phyloP scores from a whole-genome alignment of 2,329 filamentous ascomycete genomes.

The Diaporthe australafricana region DNA sequence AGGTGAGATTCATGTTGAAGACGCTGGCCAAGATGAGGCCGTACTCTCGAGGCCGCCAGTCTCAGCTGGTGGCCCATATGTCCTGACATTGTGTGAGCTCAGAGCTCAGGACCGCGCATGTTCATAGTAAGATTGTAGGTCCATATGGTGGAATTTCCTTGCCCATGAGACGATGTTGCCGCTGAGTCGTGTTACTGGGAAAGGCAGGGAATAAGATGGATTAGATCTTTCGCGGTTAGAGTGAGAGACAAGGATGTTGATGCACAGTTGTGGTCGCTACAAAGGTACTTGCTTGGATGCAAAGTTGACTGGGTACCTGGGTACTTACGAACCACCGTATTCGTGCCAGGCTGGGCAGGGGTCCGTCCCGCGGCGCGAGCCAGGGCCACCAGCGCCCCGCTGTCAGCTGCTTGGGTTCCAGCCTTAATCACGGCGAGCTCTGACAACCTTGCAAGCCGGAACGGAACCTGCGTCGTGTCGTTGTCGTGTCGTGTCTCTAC shows the following conservation, averaged over 20 bases:
- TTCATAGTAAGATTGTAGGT: not conserved
- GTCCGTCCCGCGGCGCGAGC: slow-evolving; percentile 17
- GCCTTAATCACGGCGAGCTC: slow-evolving; percentile 18
- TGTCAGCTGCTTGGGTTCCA: slow-evolving; percentile 19
- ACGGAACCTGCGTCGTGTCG: slow-evolving; percentile 21
- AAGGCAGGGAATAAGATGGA: slow-evolving; percentile 5
- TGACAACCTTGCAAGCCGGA: slow-evolving; percentile 18
- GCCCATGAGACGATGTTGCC: not conserved
- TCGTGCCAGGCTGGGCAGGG: slow-evolving; percentile 1
- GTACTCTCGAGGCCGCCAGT: slow-evolving; percentile 31
- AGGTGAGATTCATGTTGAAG: slow-evolving; percentile 24
- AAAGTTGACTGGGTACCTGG: too few species aligned
- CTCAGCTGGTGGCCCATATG: slow-evolving; percentile 32
- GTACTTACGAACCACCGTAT: slow-evolving; percentile 12
- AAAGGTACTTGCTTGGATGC: not conserved
- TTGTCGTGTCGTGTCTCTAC: not conserved
- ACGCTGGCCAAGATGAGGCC: slow-evolving; percentile 6
- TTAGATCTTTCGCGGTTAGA: not conserved
- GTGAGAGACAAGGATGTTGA: slow-evolving; percentile 6
- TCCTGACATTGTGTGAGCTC: slow-evolving; percentile 33
- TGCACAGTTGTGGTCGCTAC: not conserved
- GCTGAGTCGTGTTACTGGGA: not conserved
- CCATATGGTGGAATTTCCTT: slow-evolving; percentile 14
- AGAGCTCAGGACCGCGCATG: slow-evolving; percentile 14
- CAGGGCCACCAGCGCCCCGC: slow-evolving; percentile 17